Conservation (phyloP, 805 yeast species). For the Ogataea henricii region DNA sequence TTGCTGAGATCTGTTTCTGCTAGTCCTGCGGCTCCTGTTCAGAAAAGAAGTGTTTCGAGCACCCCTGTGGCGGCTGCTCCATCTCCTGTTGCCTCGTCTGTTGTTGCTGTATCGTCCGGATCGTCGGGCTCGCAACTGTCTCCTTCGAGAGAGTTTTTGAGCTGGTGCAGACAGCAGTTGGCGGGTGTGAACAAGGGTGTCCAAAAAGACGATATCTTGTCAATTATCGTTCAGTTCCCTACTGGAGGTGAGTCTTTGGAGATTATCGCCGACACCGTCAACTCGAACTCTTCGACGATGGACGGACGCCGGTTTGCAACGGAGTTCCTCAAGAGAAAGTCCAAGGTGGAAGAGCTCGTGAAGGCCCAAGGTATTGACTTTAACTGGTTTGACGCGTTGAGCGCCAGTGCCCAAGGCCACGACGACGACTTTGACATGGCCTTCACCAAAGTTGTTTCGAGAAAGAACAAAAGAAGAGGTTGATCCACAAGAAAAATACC, state of each 20-base stretch:
- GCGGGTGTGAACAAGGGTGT: slow-evolving; percentile 72
- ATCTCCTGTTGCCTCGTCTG: slow-evolving; percentile 5
- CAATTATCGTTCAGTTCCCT: slow-evolving; percentile 80
- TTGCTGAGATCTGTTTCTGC: slow-evolving; percentile 40
- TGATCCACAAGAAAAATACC: background rate
- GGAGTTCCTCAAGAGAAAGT: slow-evolving; percentile 81
- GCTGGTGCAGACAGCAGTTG: slow-evolving; percentile 73
- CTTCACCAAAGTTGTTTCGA: slow-evolving; percentile 57
- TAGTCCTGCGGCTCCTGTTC: slow-evolving; percentile 25
- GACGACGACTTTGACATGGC: slow-evolving; percentile 57
- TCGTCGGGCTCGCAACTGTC: slow-evolving; percentile 35
- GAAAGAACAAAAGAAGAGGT: slow-evolving; percentile 53
- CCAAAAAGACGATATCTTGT: slow-evolving; percentile 74
- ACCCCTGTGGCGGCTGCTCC: slow-evolving; percentile 5
- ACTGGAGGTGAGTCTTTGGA: slow-evolving; percentile 71
- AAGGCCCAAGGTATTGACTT: slow-evolving; percentile 44
- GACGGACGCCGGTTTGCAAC: slow-evolving; percentile 94
- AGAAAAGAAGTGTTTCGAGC: slow-evolving; percentile 11
- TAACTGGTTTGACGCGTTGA: slow-evolving; percentile 71
- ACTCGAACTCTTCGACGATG: slow-evolving; percentile 84
- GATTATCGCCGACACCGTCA: slow-evolving; percentile 89
- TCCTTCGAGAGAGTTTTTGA: slow-evolving; percentile 61
- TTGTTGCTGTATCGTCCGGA: slow-evolving; percentile 25
- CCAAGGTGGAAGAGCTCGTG: slow-evolving; percentile 62
- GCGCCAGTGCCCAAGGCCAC: slow-evolving; percentile 18